Evolutionary conservation across 2,329 filamentous ascomycete genomes (phyloP), one percentile per base, ranked within the genome.

Genomic region (Remersonia thermophila): DNA sequence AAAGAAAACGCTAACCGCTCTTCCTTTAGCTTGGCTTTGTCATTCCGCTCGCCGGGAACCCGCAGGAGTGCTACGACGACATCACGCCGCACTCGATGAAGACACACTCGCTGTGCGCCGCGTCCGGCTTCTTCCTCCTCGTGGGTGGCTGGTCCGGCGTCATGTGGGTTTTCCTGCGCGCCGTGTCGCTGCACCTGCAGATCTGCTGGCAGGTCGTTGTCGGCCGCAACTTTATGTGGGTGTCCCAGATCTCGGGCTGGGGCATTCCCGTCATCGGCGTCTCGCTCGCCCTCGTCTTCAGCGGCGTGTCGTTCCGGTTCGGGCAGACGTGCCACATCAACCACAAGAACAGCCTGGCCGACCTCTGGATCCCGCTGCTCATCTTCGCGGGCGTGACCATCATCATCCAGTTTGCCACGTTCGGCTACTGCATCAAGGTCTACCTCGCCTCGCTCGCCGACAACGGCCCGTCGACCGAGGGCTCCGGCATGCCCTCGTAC

Each of bases 141-240:
- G 73, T 87, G 20, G 91, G 91, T 36, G 91, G 87, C 30, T 83
- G 87, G 70, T 72, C 76, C 20, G 83, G 79, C 31, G 75, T 85
- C 23, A 77, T 93, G 58, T 98, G 91, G 89, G 76, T 87, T 45
- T 93, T 95, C 55, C 70, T 95, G 41, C 77, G 91, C 44, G 83
- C 89, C 0, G 62, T 96, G 25, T 93, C 86, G 4, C 79, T 98
- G 50, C 91, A 98, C 58, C 75, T 98, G 17, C 91, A 96, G 58
- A 95, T 98, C 46, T 95, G 87, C 65, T 98, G 91, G 91, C 86
- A 96, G 57, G 71, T 93, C 25, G 77, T 89, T 7, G 83, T 93
- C 3, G 91, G 91, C 27, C 73, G 77, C 30, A 82, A 72, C 50
- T 96, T 95, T 59, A 95, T 95, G 76, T 85, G 84, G 66, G 72